Base-by-base conservation (phyloP, 768 basidiomycete genomes). In the Phaeotremella skinneri region DNA sequence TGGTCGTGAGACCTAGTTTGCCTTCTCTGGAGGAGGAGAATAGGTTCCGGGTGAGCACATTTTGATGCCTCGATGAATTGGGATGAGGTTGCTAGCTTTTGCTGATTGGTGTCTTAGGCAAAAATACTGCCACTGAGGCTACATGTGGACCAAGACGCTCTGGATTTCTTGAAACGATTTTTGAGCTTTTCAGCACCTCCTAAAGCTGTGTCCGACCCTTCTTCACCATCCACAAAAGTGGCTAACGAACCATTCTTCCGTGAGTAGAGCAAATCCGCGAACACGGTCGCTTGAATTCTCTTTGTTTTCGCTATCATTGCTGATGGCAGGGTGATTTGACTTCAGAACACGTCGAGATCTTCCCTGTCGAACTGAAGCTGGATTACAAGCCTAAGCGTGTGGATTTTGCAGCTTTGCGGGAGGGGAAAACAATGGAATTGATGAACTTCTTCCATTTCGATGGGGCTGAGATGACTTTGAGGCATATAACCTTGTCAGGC, bases 361-460 rank as follows among this genome's bases (percentile, higher is more conserved):
- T 93, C 74, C 91, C 96, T 0, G 84, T 99, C 52, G 90, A 93
- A 74, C 79, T 99, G 66, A 98, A 97, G 79, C 81, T 99, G 11
- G 96, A 99, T 74, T 99, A 98, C 78, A 99, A 99, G 74, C 96
- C 96, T 53, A 89, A 97, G 48, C 85, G 93, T 4, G 93, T 99
- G 20, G 91, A 98, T 75, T 96, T 97, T 75, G 80, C 85, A 61
- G 96, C 93, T 7, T 80, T 99, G 57, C 83, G 86, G 37, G 88
- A 92, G 61, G 96, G 96, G 14, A 85, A 83, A 76, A 92, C 91
- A 0, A 94, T 94, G 60, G 96, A 99, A 73, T 78, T 99, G 47
- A 98, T 99, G 94, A 99, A 99, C 74, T 98, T 99, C 77, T 99
- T 99, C 86, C 93, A 98, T 78, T 99, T 98, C 65, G 96, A 98